Conservation (phyloP, 495 filamentous ascomycete genomes). For the Penicilliopsis zonata region DNA sequence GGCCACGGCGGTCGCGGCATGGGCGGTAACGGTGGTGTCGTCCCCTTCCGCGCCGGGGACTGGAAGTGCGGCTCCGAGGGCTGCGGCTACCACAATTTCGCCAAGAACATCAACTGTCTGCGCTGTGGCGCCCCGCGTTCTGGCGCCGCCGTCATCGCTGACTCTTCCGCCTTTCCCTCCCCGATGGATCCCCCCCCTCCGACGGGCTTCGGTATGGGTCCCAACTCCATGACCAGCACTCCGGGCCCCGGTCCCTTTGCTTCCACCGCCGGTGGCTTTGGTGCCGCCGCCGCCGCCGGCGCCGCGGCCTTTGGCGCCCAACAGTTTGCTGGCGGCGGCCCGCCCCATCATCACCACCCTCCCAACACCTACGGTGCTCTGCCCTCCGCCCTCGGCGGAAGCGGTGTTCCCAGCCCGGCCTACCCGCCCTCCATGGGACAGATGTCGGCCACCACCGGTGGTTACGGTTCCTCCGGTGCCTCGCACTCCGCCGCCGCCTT, state of each 20-base stretch:
- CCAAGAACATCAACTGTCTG: slow-evolving; percentile 96
- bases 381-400: slow-evolving; percentile 79
- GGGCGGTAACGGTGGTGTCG: slow-evolving; percentile 71
- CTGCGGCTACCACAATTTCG: slow-evolving; percentile 99
- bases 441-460: slow-evolving; percentile 59
- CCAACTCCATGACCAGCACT: slow-evolving; percentile 72
- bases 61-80: slow-evolving; percentile 98
- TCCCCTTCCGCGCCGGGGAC: slow-evolving; percentile 94
- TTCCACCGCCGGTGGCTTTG: slow-evolving; percentile 58
- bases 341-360: no score
- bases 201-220: slow-evolving; percentile 62
- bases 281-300: slow-evolving; percentile 58
- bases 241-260: slow-evolving; percentile 76
- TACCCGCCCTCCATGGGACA: slow-evolving; percentile 73
- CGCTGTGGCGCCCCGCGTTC: slow-evolving; percentile 92
- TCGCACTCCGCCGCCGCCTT: slow-evolving; percentile 81
- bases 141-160: slow-evolving; percentile 83
- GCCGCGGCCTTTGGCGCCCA: slow-evolving; percentile 72
- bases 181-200: slow-evolving; percentile 84
- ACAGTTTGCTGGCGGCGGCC: slow-evolving; percentile 82
- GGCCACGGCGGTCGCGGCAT: slow-evolving; percentile 60
- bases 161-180: slow-evolving; percentile 83
- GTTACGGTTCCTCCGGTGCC: slow-evolving; percentile 49
- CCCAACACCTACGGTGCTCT: slow-evolving; percentile 84
- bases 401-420: slow-evolving; percentile 58